Percentiles rank a stretch among this genome's conserved stretches.
These are phyloP conservation scores for Xylaria sp. DNA, from an alignment of 2,329 filamentous ascomycete species.

Conservation along the genomic window DNA sequence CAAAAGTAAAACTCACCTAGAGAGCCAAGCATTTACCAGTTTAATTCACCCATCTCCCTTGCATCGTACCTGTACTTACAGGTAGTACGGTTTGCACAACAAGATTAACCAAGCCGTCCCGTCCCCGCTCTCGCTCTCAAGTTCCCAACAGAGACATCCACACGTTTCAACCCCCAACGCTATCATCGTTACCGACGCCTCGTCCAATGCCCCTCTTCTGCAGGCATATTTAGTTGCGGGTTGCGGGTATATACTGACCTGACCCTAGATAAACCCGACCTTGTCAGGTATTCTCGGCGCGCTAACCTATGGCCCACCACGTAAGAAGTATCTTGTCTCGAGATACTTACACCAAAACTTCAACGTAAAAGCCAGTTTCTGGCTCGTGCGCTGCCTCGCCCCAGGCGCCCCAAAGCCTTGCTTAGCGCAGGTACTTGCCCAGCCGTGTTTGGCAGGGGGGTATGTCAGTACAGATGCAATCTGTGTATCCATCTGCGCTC, in stretches of 20 bases:
- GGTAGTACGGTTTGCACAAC: not conserved
- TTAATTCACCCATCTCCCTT: conserved; percentile 1
- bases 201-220: conserved; percentile 13
- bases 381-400: too few species aligned
- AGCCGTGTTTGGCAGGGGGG: too few species aligned
- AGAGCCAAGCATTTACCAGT: conserved; percentile 1
- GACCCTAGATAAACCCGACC: too few species aligned
- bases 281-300: too few species aligned
- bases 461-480: not conserved
- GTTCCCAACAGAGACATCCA: not conserved
- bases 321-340: too few species aligned
- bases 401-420: too few species aligned
- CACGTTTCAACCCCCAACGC: not conserved
- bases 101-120: not conserved
- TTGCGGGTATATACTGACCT: too few species aligned
- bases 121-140: not conserved
- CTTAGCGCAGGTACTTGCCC: too few species aligned
- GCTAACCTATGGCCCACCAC: too few species aligned
- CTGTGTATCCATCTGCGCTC: not conserved
- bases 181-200: not conserved
- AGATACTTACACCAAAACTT: too few species aligned
- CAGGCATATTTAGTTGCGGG: conserved; percentile 7
- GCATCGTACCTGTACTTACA: not conserved
- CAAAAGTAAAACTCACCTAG: not conserved
- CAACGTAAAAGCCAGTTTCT: too few species aligned